Conservation (phyloP, 2,329 filamentous ascomycete species). For the Neodidymelliopsis sp. region DNA sequence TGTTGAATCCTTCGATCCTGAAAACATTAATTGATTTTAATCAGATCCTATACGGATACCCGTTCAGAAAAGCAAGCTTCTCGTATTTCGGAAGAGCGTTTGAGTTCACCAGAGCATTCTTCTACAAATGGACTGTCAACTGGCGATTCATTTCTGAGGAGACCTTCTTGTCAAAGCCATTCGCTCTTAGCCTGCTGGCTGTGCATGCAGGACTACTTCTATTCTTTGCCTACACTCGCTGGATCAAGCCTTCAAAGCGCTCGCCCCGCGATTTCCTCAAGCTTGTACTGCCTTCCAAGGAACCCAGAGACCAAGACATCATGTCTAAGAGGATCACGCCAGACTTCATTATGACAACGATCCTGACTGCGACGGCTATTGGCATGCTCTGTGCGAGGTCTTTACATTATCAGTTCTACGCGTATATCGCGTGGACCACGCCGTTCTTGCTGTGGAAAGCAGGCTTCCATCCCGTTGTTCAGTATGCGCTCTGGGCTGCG, state of each 20-base stretch:
- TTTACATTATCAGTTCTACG: conserved; percentile 95
- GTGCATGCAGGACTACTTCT: conserved; percentile 71
- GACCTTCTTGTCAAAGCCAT: conserved; percentile 74
- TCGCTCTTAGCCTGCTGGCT: conserved; percentile 71
- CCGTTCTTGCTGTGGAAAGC: conserved; percentile 87
- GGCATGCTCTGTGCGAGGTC: conserved; percentile 87
- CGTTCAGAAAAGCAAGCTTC: conserved; percentile 71
- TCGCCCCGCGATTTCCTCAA: conserved; percentile 63
- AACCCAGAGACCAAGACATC: conserved; percentile 59
- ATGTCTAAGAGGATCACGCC: conserved; percentile 69
- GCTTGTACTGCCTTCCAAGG: conserved; percentile 54
- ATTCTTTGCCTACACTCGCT: conserved; percentile 71
- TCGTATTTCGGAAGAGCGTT: conserved; percentile 86
- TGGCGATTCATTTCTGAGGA: conserved; percentile 95
- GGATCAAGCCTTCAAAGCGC: conserved; percentile 73
- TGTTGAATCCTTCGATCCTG: conserved; percentile 29
- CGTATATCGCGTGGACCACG: conserved; percentile 87
- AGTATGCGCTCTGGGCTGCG: conserved; percentile 73
- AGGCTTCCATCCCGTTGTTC: conserved; percentile 70
- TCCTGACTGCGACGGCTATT: conserved; percentile 78
- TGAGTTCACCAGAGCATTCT: conserved; percentile 87
- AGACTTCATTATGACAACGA: conserved; percentile 76
- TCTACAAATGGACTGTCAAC: conserved; percentile 99
- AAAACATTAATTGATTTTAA: conserved; percentile 22
- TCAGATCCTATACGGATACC: conserved; percentile 64